Conservation (phyloP, 768 basidiomycete species). For the Rhizopogon vulgaris region DNA sequence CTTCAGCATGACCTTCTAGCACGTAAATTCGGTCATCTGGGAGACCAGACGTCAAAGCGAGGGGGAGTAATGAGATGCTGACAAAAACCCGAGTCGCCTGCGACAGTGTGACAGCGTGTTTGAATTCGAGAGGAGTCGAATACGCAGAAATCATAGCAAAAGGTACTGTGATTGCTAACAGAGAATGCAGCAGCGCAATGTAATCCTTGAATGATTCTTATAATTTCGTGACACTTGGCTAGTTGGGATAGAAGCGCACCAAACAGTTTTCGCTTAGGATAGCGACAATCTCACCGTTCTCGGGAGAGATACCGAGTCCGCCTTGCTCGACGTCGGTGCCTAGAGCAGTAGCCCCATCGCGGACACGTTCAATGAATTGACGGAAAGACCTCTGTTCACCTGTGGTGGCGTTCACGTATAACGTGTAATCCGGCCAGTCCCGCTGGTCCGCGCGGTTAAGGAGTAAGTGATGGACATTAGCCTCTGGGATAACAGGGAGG, state of each 20-base stretch:
- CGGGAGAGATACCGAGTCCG: conserved; percentile 46
- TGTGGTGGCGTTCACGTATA: conserved; percentile 51
- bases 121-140: conserved; percentile 52
- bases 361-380: conserved; percentile 46
- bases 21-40: conserved; percentile 41
- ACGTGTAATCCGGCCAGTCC: conserved; percentile 47
- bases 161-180: conserved; percentile 44
- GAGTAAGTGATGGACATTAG: conserved; percentile 51
- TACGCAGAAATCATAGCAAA: conserved; percentile 48
- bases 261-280: conserved; percentile 66
- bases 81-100: conserved; percentile 50
- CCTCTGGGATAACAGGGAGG: conserved; percentile 39
- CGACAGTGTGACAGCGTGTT: conserved; percentile 42
- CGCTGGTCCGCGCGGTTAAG: conserved; percentile 50
- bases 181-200: conserved; percentile 41
- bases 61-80: conserved; percentile 35
- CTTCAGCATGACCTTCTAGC: conserved; percentile 36
- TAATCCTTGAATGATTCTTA: conserved; percentile 39
- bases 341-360: conserved; percentile 53
- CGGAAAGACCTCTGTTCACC: conserved; percentile 39
- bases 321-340: conserved; percentile 40
- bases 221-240: background rate
- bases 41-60: conserved; percentile 33
- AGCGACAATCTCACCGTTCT: conserved; percentile 55
- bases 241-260: conserved; percentile 33